phyloP scores from a whole-genome alignment of 2,329 filamentous ascomycete genomes.

The Helotiales sp. region DNA sequence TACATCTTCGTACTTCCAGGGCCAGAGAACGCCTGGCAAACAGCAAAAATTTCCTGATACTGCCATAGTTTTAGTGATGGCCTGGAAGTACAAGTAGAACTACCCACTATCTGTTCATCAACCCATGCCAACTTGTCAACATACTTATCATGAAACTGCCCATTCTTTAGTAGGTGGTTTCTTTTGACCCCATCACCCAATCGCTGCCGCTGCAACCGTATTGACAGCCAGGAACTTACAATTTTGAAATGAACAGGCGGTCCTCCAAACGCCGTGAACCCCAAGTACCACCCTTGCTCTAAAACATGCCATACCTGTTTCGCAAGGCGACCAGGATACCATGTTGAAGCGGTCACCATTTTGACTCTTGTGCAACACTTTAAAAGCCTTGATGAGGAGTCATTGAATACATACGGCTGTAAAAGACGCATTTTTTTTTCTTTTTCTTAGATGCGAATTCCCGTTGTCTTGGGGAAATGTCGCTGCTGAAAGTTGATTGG shows the following conservation, averaged over 20 bases:
- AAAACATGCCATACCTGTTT: slow-evolving; percentile 16
- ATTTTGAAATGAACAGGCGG: slow-evolving; percentile 72
- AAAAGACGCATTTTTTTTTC: no score
- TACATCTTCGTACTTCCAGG: slow-evolving; percentile 71
- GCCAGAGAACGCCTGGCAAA: slow-evolving; percentile 67
- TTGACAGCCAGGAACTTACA: slow-evolving; percentile 32
- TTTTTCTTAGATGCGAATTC: not conserved
- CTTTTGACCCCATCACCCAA: no score
- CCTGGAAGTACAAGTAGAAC: not conserved
- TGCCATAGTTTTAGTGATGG: slow-evolving; percentile 31
- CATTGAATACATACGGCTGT: not conserved
- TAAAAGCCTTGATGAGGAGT: not conserved
- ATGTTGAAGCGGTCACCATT: slow-evolving; percentile 4
- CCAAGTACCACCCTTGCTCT: slow-evolving; percentile 55
- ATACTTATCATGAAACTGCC: slow-evolving; percentile 59
- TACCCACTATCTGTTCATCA: slow-evolving; percentile 63
- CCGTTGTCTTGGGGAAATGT: not conserved
- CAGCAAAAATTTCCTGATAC: slow-evolving; percentile 72
- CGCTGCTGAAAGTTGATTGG: not conserved
- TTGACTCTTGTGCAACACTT: not conserved
- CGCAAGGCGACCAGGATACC: slow-evolving; percentile 1
- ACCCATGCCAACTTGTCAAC: slow-evolving; percentile 63
- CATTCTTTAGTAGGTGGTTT: not conserved
- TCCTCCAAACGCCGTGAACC: slow-evolving; percentile 66
- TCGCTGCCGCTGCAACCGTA: not conserved